Conservation (phyloP, 2,329 filamentous ascomycete species). For the Paradendryphiella salina region DNA sequence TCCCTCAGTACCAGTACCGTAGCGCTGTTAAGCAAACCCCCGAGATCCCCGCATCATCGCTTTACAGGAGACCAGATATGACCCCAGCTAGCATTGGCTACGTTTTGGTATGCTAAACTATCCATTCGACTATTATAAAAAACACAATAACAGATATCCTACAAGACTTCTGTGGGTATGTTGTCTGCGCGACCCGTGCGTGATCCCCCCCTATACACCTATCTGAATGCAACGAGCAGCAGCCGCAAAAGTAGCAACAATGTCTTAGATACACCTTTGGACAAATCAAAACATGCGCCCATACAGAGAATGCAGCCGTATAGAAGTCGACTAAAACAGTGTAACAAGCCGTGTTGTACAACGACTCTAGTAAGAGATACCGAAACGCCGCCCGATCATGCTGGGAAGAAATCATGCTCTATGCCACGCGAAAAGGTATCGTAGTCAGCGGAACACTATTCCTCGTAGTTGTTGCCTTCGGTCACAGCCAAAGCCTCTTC, state of each 20-base stretch:
- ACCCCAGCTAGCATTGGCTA: background rate
- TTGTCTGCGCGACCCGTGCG: slow-evolving; percentile 6
- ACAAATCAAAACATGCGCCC: slow-evolving; percentile 13
- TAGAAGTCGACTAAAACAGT: background rate
- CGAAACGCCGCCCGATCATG: slow-evolving; percentile 23
- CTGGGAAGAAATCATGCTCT: slow-evolving; percentile 11
- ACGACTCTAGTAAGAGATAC: background rate
- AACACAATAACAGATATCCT: slow-evolving; percentile 11
- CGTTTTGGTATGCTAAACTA: slow-evolving; percentile 4
- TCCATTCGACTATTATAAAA: slow-evolving; percentile 14
- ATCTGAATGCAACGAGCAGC: slow-evolving; percentile 16
- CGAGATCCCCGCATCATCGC: slow-evolving; percentile 17
- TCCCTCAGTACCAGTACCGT: no score
- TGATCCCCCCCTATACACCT: slow-evolving; percentile 19
- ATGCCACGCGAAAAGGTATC: background rate
- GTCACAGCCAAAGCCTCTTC: slow-evolving; percentile 46
- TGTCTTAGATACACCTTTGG: background rate
- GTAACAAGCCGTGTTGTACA: slow-evolving; percentile 7
- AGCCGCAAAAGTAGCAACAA: background rate
- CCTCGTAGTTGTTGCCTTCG: slow-evolving; percentile 40
- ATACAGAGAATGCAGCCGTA: slow-evolving; percentile 13
- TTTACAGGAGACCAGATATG: background rate
- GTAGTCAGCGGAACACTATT: slow-evolving; percentile 25
- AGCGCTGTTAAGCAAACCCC: slow-evolving; percentile 10
- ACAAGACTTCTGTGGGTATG: slow-evolving; percentile 29